These are phyloP conservation scores for Oryza meridionalis DNA, from an alignment of 176 grass and related monocot species.

Conservation along the genomic window DNA sequence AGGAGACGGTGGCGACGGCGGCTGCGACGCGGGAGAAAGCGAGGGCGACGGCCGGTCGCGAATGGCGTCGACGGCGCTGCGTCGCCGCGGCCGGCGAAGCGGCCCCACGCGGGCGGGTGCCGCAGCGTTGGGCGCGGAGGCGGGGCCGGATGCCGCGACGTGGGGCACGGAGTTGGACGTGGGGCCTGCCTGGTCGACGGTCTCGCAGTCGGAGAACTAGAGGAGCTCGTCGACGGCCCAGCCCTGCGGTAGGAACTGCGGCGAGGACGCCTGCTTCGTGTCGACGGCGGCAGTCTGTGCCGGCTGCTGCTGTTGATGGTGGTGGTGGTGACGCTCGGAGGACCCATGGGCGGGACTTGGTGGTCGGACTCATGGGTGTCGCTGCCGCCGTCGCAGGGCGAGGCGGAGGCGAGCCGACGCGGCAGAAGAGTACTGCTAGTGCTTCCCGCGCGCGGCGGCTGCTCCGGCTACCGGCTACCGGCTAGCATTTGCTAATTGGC, in stretches of 20 bases:
- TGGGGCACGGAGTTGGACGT: no score
- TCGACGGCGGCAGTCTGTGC: neutral
- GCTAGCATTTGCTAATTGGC: no score
- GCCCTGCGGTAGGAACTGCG: slow-evolving; percentile 54
- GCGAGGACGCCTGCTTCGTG: slow-evolving; percentile 7
- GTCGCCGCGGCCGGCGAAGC: no score
- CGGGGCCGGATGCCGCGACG: no score
- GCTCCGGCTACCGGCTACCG: no score
- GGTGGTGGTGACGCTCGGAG: neutral
- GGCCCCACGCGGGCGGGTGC: no score
- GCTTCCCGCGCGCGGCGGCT: no score
- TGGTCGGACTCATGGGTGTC: slow-evolving; percentile 41
- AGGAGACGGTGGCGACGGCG: no score
- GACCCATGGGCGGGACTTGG: slow-evolving; percentile 49
- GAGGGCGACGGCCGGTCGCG: no score
- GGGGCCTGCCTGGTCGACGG: slow-evolving; percentile 63
- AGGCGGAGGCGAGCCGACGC: slow-evolving; percentile 54
- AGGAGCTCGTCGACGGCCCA: slow-evolving; percentile 94
- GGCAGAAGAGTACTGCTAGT: slow-evolving; percentile 2
- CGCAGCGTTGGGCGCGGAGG: no score
- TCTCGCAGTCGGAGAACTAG: slow-evolving; percentile 79
- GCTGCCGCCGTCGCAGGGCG: slow-evolving; percentile 15
- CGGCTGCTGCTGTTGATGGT: neutral
- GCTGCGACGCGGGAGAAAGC: no score
- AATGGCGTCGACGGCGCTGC: no score